These are phyloP conservation scores for Gynochthodes officinalis DNA, from an alignment of 257 asterid species.

Conservation along the genomic window DNA sequence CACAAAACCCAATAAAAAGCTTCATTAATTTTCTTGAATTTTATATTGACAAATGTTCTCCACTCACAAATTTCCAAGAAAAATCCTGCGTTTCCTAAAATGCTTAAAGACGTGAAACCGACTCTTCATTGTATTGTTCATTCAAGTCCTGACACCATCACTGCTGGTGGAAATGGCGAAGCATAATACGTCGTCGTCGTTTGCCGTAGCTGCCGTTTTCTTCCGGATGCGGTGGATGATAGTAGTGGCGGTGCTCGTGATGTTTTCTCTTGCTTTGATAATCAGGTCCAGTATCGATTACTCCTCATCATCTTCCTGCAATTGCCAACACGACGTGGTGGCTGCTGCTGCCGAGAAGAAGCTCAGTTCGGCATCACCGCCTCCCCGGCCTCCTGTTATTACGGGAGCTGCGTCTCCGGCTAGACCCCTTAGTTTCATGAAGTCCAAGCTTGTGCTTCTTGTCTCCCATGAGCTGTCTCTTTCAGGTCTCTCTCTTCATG, in stretches of 20 bases:
- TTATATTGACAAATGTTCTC: slow-evolving; percentile 33
- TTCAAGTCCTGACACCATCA: slow-evolving; percentile 18
- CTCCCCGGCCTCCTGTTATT: slow-evolving; percentile 14
- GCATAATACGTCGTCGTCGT: slow-evolving; percentile 17
- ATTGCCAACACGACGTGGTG: slow-evolving; percentile 21
- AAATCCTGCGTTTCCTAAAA: slow-evolving; percentile 11
- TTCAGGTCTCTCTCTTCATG: slow-evolving; percentile 42
- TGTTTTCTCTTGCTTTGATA: slow-evolving; percentile 31
- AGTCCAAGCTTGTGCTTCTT: slow-evolving; percentile 69
- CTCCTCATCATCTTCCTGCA: slow-evolving; percentile 20
- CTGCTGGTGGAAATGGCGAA: slow-evolving; percentile 26
- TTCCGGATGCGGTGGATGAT: slow-evolving; percentile 32
- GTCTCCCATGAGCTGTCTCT: slow-evolving; percentile 90
- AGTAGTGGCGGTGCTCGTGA: slow-evolving; percentile 21
- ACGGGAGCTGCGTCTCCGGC: slow-evolving; percentile 35
- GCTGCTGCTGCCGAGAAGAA: slow-evolving; percentile 18
- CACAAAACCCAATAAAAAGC: slow-evolving; percentile 11
- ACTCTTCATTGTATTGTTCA: slow-evolving; percentile 8
- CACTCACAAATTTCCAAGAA: slow-evolving; percentile 16
- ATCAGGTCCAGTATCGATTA: slow-evolving; percentile 23
- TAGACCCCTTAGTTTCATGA: slow-evolving; percentile 71
- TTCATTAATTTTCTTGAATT: neutral
- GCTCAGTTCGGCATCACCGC: slow-evolving; percentile 14
- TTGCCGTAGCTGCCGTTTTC: slow-evolving; percentile 19
- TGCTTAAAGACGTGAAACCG: slow-evolving; percentile 25